Evolutionary conservation across 1,284 basidiomycete species (phyloP).

Genomic region (Cutaneotrichosporon daszewskae): DNA sequence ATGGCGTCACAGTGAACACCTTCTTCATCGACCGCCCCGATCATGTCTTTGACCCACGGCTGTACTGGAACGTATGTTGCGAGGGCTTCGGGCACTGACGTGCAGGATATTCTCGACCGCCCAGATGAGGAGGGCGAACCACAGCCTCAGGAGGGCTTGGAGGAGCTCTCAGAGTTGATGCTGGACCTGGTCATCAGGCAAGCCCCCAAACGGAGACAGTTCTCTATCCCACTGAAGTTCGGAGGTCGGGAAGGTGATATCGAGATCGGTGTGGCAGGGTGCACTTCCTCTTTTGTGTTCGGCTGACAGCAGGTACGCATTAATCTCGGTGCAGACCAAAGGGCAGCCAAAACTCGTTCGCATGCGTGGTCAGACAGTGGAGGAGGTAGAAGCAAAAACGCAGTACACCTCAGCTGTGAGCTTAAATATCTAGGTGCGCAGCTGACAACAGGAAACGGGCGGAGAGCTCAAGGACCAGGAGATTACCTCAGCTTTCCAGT

Average conservation of each 20-base stretch:
- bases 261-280: constrained; percentile 88
- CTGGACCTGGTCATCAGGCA: constrained; percentile 72
- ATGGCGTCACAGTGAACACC: constrained; percentile 77
- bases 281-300: constrained; percentile 1
- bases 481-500: constrained; percentile 41
- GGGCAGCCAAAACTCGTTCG: constrained; percentile 72
- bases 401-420: constrained; percentile 71
- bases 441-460: constrained; percentile 37
- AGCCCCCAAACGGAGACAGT: constrained; percentile 79
- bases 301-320: constrained; percentile 61
- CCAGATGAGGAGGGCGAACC: constrained; percentile 54
- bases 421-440: background rate
- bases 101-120: constrained; percentile 55
- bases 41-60: constrained; percentile 65
- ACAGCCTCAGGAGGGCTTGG: constrained; percentile 59
- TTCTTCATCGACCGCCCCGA: constrained; percentile 79
- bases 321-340: constrained; percentile 79
- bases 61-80: constrained; percentile 70
- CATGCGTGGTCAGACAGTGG: constrained; percentile 68
- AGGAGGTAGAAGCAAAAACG: constrained; percentile 64
- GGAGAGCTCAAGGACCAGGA: constrained; percentile 35
- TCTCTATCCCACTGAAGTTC: constrained; percentile 74
- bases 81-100: background rate
- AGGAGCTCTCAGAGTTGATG: constrained; percentile 50
- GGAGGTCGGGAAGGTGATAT: constrained; percentile 60